These are phyloP conservation scores for Cucumis cinereus DNA, from an alignment of 306 rosid species.

Conservation along the genomic window DNA sequence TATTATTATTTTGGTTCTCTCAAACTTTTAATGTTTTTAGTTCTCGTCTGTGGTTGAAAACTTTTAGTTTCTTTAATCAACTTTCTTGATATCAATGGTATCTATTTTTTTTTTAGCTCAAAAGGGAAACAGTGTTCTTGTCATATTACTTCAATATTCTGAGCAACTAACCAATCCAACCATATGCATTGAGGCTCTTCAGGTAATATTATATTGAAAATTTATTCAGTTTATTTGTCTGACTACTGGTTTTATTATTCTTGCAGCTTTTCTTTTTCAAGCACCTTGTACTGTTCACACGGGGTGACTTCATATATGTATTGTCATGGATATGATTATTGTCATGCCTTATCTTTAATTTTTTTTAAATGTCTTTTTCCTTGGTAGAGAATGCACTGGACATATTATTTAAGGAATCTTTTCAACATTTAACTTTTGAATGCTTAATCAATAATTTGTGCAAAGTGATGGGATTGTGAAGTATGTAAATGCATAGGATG, in stretches of 20 bases:
- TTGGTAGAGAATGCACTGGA: not conserved
- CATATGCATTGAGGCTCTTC: constrained; percentile 88
- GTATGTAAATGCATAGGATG: not conserved
- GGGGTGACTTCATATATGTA: not conserved
- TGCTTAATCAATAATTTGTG: not conserved
- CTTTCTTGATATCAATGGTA: not conserved
- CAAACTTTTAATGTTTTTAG: no score
- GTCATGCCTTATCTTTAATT: not conserved
- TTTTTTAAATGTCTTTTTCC: not conserved
- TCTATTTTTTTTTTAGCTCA: constrained; percentile 20
- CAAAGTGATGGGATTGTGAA: not conserved
- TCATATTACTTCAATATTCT: constrained; percentile 42
- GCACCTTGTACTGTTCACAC: not conserved
- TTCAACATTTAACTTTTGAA: not conserved
- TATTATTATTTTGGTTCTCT: no score
- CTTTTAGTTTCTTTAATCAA: not conserved
- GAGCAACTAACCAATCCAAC: constrained; percentile 42
- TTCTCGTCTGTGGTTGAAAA: not conserved
- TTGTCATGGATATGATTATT: not conserved
- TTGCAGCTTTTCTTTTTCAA: constrained; percentile 9
- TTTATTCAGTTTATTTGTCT: not conserved
- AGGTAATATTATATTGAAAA: constrained; percentile 33
- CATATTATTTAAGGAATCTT: not conserved
- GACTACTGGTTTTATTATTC: constrained; percentile 9
- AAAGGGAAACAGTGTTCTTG: constrained; percentile 52